Conservation (phyloP, 139 green algal genomes). For the Spirogloea muscicola region DNA sequence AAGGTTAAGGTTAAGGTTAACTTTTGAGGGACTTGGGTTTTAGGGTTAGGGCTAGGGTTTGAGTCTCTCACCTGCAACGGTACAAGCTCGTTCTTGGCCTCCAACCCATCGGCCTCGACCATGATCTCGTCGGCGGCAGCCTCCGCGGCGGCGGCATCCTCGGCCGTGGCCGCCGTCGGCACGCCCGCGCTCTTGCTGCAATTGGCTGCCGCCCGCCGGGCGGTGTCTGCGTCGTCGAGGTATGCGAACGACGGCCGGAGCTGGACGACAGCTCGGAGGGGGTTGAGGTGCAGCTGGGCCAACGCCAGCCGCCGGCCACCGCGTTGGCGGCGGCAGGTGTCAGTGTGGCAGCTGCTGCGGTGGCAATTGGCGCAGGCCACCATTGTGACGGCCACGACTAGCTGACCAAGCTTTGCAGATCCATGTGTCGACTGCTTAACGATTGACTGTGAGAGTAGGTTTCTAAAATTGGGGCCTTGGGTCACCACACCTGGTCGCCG, state of each 20-base stretch:
- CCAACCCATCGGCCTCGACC: slow-evolving; percentile 50
- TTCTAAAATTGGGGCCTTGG: slow-evolving; percentile 65
- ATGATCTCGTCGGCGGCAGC: slow-evolving; percentile 33
- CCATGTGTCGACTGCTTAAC: too few relatives aligned
- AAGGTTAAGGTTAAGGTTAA: too few relatives aligned
- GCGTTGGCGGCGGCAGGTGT: too few relatives aligned
- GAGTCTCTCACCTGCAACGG: slow-evolving; percentile 43
- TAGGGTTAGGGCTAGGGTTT: too few relatives aligned
- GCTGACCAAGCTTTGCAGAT: too few relatives aligned
- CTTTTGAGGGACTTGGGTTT: too few relatives aligned
- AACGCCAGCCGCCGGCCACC: too few relatives aligned
- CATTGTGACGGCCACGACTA: too few relatives aligned
- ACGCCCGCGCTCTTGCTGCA: too few relatives aligned
- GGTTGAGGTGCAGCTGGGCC: slow-evolving; percentile 65
- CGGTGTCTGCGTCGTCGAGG: slow-evolving; percentile 54
- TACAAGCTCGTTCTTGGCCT: slow-evolving; percentile 38
- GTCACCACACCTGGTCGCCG: slow-evolving; percentile 46
- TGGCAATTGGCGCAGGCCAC: too few relatives aligned
- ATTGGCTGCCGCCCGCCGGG: slow-evolving; percentile 22
- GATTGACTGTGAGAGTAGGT: slow-evolving; percentile 45
- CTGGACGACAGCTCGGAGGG: slow-evolving; percentile 74
- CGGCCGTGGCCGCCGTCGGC: background rate
- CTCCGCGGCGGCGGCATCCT: slow-evolving; percentile 5
- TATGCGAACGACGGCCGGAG: slow-evolving; percentile 70
- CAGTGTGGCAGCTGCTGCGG: too few relatives aligned